Percentiles rank a stretch among this genome's conserved stretches.
Evolutionary conservation across 306 rosid species (phyloP).

Genomic region (Datisca glomerata): DNA sequence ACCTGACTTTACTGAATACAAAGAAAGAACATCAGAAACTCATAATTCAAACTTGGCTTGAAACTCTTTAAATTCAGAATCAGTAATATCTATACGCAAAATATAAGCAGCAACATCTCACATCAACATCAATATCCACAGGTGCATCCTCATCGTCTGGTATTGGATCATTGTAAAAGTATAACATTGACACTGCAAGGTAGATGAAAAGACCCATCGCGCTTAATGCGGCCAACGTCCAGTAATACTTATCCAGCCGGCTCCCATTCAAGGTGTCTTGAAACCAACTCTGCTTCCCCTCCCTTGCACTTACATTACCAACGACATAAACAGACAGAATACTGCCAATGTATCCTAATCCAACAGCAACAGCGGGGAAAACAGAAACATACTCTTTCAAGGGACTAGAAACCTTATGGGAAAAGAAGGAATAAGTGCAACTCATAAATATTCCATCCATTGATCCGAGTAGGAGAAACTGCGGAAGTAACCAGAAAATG

Average conservation of each 20-base stretch:
- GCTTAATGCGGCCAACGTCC: constrained; percentile 16
- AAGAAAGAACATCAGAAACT: no score
- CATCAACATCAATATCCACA: no score
- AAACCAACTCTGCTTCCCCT: constrained; percentile 22
- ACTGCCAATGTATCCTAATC: constrained; percentile 18
- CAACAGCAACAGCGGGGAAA: constrained; percentile 3
- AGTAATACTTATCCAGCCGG: constrained; percentile 12
- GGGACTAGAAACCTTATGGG: constrained; percentile 1
- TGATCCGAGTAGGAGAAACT: constrained; percentile 17
- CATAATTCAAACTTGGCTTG: no score
- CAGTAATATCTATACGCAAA: no score
- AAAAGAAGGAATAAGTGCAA: no score
- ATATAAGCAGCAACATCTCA: no score
- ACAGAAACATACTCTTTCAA: not conserved
- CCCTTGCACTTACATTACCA: constrained; percentile 7
- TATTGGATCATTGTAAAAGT: not conserved
- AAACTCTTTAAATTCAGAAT: no score
- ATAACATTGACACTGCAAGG: constrained; percentile 5
- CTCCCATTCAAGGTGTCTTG: constrained; percentile 16
- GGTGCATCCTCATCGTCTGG: no score
- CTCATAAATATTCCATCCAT: constrained; percentile 1
- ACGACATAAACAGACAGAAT: constrained; percentile 8
- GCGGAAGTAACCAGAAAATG: constrained; percentile 24
- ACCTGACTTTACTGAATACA: no score
- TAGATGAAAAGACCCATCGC: constrained; percentile 9